These are phyloP conservation scores for Pueraria montana DNA, from an alignment of 306 rosid species.

Conservation along the genomic window DNA sequence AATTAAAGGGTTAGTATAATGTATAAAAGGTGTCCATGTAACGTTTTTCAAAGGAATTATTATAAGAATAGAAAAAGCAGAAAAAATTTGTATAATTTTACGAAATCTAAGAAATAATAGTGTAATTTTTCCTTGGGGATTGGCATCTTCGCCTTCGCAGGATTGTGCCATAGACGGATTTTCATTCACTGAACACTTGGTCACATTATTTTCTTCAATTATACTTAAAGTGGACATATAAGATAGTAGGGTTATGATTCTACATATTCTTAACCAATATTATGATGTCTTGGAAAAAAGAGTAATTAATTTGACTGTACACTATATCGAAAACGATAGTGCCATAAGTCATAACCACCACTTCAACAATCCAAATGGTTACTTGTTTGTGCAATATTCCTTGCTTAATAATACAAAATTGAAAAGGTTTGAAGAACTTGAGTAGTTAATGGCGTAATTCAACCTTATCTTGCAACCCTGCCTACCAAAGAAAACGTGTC, in stretches of 20 bases:
- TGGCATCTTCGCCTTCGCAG: too few species aligned
- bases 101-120: too few species aligned
- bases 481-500: slow-evolving; percentile 36
- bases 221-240: slow-evolving; percentile 48
- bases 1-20: too few species aligned
- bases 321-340: neutral
- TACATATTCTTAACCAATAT: slow-evolving; percentile 29
- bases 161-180: neutral
- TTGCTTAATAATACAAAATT: slow-evolving; percentile 35
- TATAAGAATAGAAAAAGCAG: too few species aligned
- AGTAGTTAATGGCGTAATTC: slow-evolving; percentile 40
- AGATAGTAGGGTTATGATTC: slow-evolving; percentile 2
- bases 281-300: slow-evolving; percentile 43
- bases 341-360: slow-evolving; percentile 32
- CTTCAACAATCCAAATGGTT: slow-evolving; percentile 5
- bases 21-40: too few species aligned
- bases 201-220: slow-evolving; percentile 46
- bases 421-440: slow-evolving; percentile 35
- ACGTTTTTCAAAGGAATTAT: too few species aligned
- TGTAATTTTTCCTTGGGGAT: too few species aligned
- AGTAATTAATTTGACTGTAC: slow-evolving; percentile 38
- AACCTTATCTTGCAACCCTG: slow-evolving; percentile 42
- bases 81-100: too few species aligned
- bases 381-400: slow-evolving; percentile 42
- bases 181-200: slow-evolving; percentile 5